Percentiles rank a stretch among this genome's conserved stretches.
Conservation (phyloP, 768 basidiomycete genomes). For the Lyophyllum decastes region DNA sequence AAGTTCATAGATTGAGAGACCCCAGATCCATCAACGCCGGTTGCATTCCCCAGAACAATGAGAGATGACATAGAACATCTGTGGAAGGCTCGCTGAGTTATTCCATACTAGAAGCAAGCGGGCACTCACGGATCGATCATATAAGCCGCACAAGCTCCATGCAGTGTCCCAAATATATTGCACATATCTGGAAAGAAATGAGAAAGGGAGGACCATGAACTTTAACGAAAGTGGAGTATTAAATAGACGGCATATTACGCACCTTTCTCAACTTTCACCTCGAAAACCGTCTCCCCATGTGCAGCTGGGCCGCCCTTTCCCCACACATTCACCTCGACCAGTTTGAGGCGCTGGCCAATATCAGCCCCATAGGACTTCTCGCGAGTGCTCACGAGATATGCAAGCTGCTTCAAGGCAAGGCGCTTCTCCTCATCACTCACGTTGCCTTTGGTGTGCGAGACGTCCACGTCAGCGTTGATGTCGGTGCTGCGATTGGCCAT, state of each 20-base stretch:
- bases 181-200: slow-evolving; percentile 48
- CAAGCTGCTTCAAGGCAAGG: slow-evolving; percentile 31
- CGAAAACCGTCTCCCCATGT: slow-evolving; percentile 37
- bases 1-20: slow-evolving; percentile 54
- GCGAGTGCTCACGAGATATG: slow-evolving; percentile 36
- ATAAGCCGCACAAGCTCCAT: slow-evolving; percentile 58
- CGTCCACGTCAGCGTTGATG: slow-evolving; percentile 19
- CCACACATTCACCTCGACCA: slow-evolving; percentile 38
- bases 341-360: slow-evolving; percentile 37
- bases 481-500: slow-evolving; percentile 1
- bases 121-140: slow-evolving; percentile 52
- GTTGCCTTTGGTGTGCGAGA: slow-evolving; percentile 40
- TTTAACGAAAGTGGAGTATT: too few relatives aligned
- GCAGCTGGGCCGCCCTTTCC: slow-evolving; percentile 13
- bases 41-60: slow-evolving; percentile 38
- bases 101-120: not conserved
- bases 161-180: slow-evolving; percentile 48
- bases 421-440: slow-evolving; percentile 39
- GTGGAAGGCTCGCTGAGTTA: not conserved
- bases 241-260: not conserved
- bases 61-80: slow-evolving; percentile 49
- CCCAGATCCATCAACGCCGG: slow-evolving; percentile 43
- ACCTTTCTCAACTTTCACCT: slow-evolving; percentile 41
- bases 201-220: not conserved
- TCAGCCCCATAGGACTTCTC: slow-evolving; percentile 37